Evolutionary conservation across 345 rosid genomes (phyloP).

Genomic region (Citrus cavaleriei): DNA sequence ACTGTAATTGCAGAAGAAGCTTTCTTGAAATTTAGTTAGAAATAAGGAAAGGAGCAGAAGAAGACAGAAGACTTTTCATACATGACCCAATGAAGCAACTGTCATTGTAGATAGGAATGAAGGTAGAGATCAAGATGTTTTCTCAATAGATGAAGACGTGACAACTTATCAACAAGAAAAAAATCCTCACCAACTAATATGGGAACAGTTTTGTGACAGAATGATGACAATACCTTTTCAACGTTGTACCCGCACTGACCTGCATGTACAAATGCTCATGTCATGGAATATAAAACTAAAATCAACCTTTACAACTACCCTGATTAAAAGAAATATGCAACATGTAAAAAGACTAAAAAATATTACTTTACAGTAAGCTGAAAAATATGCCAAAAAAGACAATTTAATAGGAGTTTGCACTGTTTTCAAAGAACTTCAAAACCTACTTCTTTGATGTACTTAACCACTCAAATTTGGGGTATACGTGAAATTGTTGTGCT

Average conservation of each 20-base stretch:
- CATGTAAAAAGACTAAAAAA: background rate
- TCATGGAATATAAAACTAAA: conserved; percentile 9
- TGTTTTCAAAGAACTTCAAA: background rate
- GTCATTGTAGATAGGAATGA: background rate
- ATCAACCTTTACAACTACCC: background rate
- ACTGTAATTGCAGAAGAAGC: background rate
- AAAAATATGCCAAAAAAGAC: background rate
- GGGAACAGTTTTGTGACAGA: conserved; percentile 3
- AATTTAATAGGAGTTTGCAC: background rate
- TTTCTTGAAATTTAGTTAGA: background rate
- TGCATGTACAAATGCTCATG: conserved; percentile 33
- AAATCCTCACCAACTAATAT: background rate
- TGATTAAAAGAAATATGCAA: background rate
- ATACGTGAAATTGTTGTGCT: background rate
- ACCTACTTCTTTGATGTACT: background rate
- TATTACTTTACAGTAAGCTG: background rate
- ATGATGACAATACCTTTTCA: conserved; percentile 54
- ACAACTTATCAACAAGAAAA: background rate
- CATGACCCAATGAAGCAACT: background rate
- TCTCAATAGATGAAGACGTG: background rate
- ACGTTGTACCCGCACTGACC: conserved; percentile 80
- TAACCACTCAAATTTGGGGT: background rate
- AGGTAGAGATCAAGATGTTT: background rate
- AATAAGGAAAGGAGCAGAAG: background rate
- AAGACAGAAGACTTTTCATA: background rate